phyloP scores from a whole-genome alignment of 2,329 filamentous ascomycete genomes.

The Paradendryphiella salina region DNA sequence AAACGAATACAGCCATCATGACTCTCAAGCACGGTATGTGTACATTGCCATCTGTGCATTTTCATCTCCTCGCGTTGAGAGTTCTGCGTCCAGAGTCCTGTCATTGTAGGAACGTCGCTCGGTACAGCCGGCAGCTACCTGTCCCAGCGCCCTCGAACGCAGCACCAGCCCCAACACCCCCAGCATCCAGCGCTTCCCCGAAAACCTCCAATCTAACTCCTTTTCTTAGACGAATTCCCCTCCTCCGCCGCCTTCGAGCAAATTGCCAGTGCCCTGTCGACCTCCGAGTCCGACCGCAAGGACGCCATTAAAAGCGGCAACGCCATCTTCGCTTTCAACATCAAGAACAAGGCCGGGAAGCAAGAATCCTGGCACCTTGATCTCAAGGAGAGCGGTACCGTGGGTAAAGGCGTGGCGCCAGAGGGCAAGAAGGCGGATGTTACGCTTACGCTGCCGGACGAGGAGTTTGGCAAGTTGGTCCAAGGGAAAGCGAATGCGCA shows the following conservation, averaged over 20 bases:
- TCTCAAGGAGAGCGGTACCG: conserved; percentile 84
- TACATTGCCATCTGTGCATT: too few relatives aligned
- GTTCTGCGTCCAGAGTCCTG: too few relatives aligned
- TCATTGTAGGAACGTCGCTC: too few relatives aligned
- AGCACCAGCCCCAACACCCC: too few relatives aligned
- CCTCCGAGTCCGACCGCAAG: conserved; percentile 73
- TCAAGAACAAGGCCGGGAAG: conserved; percentile 84
- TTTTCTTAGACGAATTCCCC: conserved; percentile 67
- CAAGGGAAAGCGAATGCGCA: conserved; percentile 90
- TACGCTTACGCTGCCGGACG: conserved; percentile 80
- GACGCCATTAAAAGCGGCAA: conserved; percentile 87
- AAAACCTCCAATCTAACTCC: neutral
- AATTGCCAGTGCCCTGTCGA: conserved; percentile 73
- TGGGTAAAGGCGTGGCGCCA: conserved; percentile 72
- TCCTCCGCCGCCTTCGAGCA: conserved; percentile 88
- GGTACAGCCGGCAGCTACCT: too few relatives aligned
- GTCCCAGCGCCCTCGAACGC: too few relatives aligned
- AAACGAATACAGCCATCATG: conserved; percentile 28
- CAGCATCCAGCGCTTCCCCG: neutral
- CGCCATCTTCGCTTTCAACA: conserved; percentile 84
- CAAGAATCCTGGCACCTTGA: conserved; percentile 92
- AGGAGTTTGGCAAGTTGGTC: conserved; percentile 83
- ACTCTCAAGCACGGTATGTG: conserved; percentile 38
- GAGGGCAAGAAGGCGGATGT: conserved; percentile 80
- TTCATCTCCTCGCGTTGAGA: too few relatives aligned